Percentiles rank a stretch among this genome's conserved stretches.
These are phyloP conservation scores for Pittosporum tobira DNA, from an alignment of 129 eudicot species.

Conservation along the genomic window DNA sequence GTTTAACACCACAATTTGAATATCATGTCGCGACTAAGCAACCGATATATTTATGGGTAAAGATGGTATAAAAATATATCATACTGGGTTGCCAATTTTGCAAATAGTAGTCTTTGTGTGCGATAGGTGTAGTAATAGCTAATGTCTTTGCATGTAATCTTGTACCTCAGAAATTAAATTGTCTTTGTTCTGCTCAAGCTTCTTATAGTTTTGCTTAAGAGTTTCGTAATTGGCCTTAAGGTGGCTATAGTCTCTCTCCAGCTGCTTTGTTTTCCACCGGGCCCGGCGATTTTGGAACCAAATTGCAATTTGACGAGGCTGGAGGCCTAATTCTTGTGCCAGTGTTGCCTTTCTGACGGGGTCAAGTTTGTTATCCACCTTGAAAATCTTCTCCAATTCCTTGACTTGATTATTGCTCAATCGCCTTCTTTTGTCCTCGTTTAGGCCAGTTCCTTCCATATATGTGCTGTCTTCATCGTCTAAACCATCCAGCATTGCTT, in stretches of 20 bases:
- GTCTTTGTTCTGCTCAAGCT: conserved; percentile 50
- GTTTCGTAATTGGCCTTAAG: conserved; percentile 51
- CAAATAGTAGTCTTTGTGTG: too few species aligned
- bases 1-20: too few species aligned
- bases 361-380: conserved; percentile 61
- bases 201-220: conserved; percentile 39
- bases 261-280: conserved; percentile 63
- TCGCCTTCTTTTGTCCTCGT: conserved; percentile 48
- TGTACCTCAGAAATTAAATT: conserved; percentile 39
- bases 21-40: too few species aligned
- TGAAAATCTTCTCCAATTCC: conserved; percentile 56
- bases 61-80: too few species aligned
- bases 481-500: conserved; percentile 45
- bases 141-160: background rate
- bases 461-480: conserved; percentile 42
- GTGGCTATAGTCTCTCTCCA: conserved; percentile 50
- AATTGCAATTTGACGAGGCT: conserved; percentile 71
- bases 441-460: conserved; percentile 35
- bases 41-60: too few species aligned
- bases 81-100: too few species aligned
- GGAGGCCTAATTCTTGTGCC: conserved; percentile 62
- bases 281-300: conserved; percentile 91
- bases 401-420: conserved; percentile 57
- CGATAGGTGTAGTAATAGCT: background rate
- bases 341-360: conserved; percentile 55